Evolutionary conservation across 2,329 filamentous ascomycete genomes (phyloP).

Genomic region (Talaromyces amestolkiae): DNA sequence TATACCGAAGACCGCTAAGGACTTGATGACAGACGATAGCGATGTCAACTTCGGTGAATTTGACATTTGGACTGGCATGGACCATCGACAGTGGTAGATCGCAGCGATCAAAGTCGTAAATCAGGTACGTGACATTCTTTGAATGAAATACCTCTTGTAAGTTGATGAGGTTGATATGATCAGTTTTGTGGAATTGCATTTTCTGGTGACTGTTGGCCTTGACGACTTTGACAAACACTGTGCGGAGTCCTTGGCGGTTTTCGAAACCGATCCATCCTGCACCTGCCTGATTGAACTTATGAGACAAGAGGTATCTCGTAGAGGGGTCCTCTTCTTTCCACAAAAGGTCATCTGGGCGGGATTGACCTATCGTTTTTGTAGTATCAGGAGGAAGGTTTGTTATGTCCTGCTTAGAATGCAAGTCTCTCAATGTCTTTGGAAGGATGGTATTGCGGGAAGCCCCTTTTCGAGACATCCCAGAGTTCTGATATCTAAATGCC

Average conservation of each 20-base stretch:
- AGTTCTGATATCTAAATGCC: neutral
- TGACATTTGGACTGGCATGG: no score
- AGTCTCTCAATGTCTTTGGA: neutral
- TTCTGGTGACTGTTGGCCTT: no score
- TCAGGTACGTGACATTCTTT: no score
- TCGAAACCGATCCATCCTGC: neutral
- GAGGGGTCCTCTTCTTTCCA: neutral
- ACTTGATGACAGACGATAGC: no score
- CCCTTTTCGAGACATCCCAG: neutral
- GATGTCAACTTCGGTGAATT: no score
- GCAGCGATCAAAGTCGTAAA: no score
- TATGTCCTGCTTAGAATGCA: neutral
- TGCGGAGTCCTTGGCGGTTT: neutral
- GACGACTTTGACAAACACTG: no score
- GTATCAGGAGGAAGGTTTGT: neutral
- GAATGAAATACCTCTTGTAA: no score
- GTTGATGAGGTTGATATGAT: no score
- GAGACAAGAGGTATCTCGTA: neutral
- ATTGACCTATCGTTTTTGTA: neutral
- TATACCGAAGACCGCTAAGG: no score
- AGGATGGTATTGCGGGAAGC: neutral
- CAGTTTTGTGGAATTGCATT: no score
- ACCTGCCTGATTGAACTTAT: slow-evolving; percentile 2
- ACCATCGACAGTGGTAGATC: no score
- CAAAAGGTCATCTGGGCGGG: neutral